phyloP scores from a whole-genome alignment of 2,329 filamentous ascomycete species.

The Colletotrichum eremochloae region DNA sequence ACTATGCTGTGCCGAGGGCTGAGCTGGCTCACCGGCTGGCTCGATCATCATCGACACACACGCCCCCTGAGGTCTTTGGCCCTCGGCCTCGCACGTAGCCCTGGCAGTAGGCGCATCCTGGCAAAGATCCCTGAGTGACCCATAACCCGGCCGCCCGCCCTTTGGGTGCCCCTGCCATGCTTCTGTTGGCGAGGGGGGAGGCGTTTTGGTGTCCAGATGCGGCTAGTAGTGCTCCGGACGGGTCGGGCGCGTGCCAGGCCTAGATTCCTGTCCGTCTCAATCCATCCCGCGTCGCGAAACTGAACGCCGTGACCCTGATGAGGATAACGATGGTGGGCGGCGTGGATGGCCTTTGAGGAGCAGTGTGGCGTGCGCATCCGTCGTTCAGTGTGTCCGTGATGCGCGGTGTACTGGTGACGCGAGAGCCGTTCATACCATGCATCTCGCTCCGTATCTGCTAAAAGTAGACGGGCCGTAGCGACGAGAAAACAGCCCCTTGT shows the following conservation, averaged over 20 bases:
- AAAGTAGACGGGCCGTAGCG: conserved; percentile 5
- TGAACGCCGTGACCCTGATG: conserved; percentile 6
- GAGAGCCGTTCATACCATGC: not conserved
- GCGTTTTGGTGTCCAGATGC: conserved; percentile 15
- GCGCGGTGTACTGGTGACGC: not conserved
- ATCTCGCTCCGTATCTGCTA: conserved; percentile 8
- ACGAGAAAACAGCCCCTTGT: conserved; percentile 1
- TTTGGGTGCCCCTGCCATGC: conserved; percentile 14
- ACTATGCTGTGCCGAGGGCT: conserved; percentile 1
- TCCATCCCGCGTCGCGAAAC: conserved; percentile 16
- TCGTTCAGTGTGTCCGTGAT: not conserved
- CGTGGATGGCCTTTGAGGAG: not conserved
- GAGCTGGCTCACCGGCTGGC: conserved; percentile 8
- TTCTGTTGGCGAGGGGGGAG: conserved; percentile 5
- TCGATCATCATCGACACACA: conserved; percentile 1
- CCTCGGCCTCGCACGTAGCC: not conserved
- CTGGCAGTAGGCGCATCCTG: not conserved
- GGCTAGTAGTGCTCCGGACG: conserved; percentile 23
- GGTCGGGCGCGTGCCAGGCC: conserved; percentile 23
- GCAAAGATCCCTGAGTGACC: conserved; percentile 28
- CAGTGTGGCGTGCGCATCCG: conserved; percentile 6
- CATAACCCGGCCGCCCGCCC: conserved; percentile 30
- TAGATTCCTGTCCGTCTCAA: conserved; percentile 10
- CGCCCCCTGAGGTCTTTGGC: not conserved
- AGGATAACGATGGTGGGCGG: not conserved